A percentile compares a stretch with the other conserved stretches of the same genome.
Conservation (phyloP, 805 yeast species). For the Candida insectalens region DNA sequence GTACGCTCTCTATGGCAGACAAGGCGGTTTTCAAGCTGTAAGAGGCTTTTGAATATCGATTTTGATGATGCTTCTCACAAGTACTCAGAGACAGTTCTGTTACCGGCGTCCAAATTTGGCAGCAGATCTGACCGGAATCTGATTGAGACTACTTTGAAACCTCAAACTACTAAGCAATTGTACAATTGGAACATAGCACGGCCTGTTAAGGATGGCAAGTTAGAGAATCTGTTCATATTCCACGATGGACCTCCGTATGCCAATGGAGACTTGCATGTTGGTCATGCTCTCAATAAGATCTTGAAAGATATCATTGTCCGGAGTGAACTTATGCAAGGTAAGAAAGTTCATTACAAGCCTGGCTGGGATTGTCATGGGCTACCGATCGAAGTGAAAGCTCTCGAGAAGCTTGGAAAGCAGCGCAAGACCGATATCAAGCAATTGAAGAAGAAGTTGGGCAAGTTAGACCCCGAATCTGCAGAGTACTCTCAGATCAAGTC, state of each 20-base stretch:
- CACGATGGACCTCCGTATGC: constrained; percentile 99
- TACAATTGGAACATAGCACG: constrained; percentile 52
- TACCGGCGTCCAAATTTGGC: constrained; percentile 68
- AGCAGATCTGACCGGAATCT: constrained; percentile 41
- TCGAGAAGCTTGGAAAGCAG: constrained; percentile 32
- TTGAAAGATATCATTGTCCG: constrained; percentile 80
- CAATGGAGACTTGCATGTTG: constrained; percentile 84
- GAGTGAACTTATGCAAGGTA: constrained; percentile 48
- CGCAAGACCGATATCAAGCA: constrained; percentile 20
- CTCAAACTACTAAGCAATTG: constrained; percentile 46
- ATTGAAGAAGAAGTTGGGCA: constrained; percentile 17
- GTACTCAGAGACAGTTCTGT: constrained; percentile 17
- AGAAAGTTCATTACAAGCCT: constrained; percentile 63
- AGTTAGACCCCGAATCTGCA: constrained; percentile 5
- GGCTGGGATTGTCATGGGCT: constrained; percentile 99
- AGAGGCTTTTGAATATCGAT: neutral
- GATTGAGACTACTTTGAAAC: constrained; percentile 33
- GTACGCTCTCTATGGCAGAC: too few species aligned
- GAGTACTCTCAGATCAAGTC: constrained; percentile 6
- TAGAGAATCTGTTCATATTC: constrained; percentile 45
- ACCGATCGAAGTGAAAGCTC: constrained; percentile 87
- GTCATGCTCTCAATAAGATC: constrained; percentile 88
- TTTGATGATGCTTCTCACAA: constrained; percentile 9
- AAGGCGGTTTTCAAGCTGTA: too few species aligned
- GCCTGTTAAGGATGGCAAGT: constrained; percentile 12